phyloP scores from a whole-genome alignment of 2,329 filamentous ascomycete species.

The Exophiala phaeomuriformis region DNA sequence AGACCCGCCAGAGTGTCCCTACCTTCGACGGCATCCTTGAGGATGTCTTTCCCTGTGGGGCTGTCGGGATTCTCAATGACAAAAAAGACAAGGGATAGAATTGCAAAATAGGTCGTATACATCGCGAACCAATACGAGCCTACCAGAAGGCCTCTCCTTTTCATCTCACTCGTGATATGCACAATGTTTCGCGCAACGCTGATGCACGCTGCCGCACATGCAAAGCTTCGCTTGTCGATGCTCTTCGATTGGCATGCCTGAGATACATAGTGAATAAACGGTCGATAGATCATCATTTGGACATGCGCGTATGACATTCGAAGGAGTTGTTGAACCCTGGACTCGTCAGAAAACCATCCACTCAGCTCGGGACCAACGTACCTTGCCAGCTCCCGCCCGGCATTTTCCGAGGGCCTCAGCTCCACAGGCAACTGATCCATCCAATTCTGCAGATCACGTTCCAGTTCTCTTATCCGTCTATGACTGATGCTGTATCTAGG shows the following conservation, averaged over 20 bases:
- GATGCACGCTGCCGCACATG: slow-evolving; percentile 58
- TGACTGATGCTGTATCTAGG: slow-evolving; percentile 57
- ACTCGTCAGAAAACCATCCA: slow-evolving; percentile 8
- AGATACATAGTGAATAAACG: slow-evolving; percentile 59
- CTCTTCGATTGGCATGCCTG: slow-evolving; percentile 42
- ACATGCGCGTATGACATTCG: slow-evolving; percentile 58
- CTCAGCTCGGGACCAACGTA: slow-evolving; percentile 43
- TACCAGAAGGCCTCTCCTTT: slow-evolving; percentile 52
- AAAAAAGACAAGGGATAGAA: slow-evolving; percentile 57
- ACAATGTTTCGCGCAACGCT: slow-evolving; percentile 60
- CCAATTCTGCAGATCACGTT: slow-evolving; percentile 57
- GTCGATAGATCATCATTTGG: slow-evolving; percentile 58
- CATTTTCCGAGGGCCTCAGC: slow-evolving; percentile 72
- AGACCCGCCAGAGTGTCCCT: slow-evolving; percentile 73
- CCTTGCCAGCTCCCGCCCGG: slow-evolving; percentile 66
- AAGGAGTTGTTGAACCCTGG: slow-evolving; percentile 52
- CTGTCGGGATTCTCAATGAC: slow-evolving; percentile 58
- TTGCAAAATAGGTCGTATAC: slow-evolving; percentile 62
- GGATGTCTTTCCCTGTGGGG: slow-evolving; percentile 61
- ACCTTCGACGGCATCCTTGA: slow-evolving; percentile 78
- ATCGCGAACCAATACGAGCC: slow-evolving; percentile 62
- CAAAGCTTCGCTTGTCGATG: slow-evolving; percentile 56
- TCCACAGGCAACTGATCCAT: slow-evolving; percentile 62
- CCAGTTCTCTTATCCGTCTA: slow-evolving; percentile 57
- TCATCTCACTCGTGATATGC: slow-evolving; percentile 59